Evolutionary conservation across 148 eudicot species (phyloP).

Genomic region (Rhododendron ferrugineum): DNA sequence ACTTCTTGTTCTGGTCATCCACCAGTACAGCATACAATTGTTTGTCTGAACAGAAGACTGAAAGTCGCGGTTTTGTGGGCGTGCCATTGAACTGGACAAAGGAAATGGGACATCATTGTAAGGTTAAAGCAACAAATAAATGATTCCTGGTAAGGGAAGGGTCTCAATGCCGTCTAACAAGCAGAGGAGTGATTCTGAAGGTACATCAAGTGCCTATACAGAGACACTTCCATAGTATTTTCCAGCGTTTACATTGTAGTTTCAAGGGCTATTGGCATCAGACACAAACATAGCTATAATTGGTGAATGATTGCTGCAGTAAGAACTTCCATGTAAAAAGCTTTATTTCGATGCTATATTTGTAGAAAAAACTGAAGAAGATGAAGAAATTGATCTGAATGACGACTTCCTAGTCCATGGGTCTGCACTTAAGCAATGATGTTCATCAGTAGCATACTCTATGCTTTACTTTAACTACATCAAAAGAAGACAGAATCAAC

Average conservation of each 20-base stretch:
- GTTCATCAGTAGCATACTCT: background rate
- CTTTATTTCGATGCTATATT: no score
- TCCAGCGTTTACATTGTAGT: no score
- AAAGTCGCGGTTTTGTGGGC: conserved; percentile 69
- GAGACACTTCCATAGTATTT: no score
- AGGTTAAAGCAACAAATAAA: background rate
- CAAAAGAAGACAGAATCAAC: background rate
- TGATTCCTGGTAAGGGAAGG: background rate
- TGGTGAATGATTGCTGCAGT: background rate
- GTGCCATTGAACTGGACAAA: conserved; percentile 72
- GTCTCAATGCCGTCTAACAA: background rate
- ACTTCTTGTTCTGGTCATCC: conserved; percentile 83
- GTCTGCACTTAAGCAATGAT: background rate
- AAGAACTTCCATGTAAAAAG: background rate
- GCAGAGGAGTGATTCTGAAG: background rate
- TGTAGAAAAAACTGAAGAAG: background rate
- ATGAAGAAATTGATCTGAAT: background rate
- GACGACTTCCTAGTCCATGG: background rate
- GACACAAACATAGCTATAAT: background rate
- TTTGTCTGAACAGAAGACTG: conserved; percentile 80
- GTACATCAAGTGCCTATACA: background rate
- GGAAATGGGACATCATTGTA: background rate
- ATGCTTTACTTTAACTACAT: background rate
- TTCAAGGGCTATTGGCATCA: no score
- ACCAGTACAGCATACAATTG: conserved; percentile 88